Evolutionary conservation across 1,284 basidiomycete genomes (phyloP).

Genomic region (Cutaneotrichosporon cutaneum): DNA sequence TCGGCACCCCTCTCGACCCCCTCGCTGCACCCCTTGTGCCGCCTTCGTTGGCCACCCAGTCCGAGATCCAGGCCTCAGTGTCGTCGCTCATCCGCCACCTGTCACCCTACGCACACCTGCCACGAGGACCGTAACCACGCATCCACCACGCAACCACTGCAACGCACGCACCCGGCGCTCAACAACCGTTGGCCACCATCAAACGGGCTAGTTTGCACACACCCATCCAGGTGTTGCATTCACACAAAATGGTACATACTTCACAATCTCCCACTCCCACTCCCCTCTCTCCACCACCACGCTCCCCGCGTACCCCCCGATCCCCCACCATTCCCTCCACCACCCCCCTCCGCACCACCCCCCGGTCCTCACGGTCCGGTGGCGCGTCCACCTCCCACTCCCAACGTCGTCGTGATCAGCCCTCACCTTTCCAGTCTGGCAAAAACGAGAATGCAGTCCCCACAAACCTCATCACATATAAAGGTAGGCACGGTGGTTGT

Average conservation of each 20-base stretch:
- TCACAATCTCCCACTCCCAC: slow-evolving; percentile 4
- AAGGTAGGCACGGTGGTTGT: slow-evolving; percentile 26
- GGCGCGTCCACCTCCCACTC: slow-evolving; percentile 6
- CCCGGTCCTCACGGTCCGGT: slow-evolving; percentile 9
- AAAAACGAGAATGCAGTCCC: slow-evolving; percentile 43
- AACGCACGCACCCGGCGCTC: background rate
- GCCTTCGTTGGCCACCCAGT: no score
- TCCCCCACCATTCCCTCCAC: background rate
- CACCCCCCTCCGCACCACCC: slow-evolving; percentile 2
- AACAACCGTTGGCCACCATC: background rate
- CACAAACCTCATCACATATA: slow-evolving; percentile 48
- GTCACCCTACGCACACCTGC: background rate
- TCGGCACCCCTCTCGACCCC: background rate
- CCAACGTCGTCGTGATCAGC: slow-evolving; percentile 8
- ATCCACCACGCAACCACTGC: background rate
- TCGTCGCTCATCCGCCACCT: background rate
- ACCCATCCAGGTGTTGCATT: background rate
- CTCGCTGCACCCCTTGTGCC: background rate
- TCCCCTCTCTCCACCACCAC: background rate
- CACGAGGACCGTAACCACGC: background rate
- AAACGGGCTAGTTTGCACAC: background rate
- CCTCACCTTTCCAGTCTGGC: slow-evolving; percentile 27
- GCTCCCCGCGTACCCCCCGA: background rate
- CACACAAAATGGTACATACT: slow-evolving; percentile 19
- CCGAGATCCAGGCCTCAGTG: no score